Conservation (phyloP, 768 basidiomycete species). For the Cubamyces lactineus region DNA sequence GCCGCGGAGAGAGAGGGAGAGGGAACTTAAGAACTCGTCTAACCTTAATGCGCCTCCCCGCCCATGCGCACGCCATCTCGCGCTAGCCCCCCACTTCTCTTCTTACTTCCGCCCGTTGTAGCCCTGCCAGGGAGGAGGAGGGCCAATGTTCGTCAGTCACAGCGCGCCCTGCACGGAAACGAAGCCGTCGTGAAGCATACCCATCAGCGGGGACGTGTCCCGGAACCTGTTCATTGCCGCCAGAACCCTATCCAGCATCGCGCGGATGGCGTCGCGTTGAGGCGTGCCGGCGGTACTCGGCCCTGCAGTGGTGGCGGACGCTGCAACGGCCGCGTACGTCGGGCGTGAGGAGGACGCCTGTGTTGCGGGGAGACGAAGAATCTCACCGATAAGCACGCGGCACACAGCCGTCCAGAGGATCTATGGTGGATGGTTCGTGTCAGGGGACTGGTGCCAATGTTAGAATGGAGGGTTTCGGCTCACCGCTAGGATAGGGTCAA, state of each 20-base stretch:
- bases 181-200: conserved; percentile 28
- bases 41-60: not conserved
- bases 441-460: not conserved
- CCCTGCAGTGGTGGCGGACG: conserved; percentile 8
- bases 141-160: conserved; percentile 21
- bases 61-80: not conserved
- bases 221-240: conserved; percentile 27
- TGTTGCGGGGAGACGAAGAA: conserved; percentile 10
- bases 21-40: not conserved
- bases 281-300: conserved; percentile 6
- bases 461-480: not conserved
- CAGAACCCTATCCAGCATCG: conserved; percentile 22
- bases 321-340: conserved; percentile 13
- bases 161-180: conserved; percentile 22
- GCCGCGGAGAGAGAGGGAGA: not conserved
- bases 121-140: conserved; percentile 3
- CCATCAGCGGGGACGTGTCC: conserved; percentile 27
- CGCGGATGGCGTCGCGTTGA: conserved; percentile 16
- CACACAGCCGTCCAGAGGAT: conserved; percentile 27
- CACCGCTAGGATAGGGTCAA: conserved; percentile 29
- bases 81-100: conserved; percentile 5
- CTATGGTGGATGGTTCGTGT: not conserved
- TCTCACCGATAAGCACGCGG: conserved; percentile 28
- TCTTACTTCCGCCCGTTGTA: conserved; percentile 11
- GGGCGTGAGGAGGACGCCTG: conserved; percentile 14